Conservation (phyloP, 345 rosid genomes). For the Salix arbutifolia region DNA sequence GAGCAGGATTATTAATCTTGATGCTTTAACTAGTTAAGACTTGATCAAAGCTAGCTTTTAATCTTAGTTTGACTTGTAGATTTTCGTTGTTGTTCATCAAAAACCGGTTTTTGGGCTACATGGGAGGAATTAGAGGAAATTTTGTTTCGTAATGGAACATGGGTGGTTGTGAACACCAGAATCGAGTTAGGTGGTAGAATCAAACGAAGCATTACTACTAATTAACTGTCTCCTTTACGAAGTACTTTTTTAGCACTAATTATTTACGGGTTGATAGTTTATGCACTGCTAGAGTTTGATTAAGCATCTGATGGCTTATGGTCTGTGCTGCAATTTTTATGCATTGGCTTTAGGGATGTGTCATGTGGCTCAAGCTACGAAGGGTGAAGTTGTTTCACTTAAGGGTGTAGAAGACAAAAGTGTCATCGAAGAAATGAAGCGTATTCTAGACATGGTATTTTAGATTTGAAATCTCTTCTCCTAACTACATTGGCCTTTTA, state of each 20-base stretch:
- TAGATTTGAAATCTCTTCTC: not conserved
- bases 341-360: constrained; percentile 46
- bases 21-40: not conserved
- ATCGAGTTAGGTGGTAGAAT: not conserved
- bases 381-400: constrained; percentile 52
- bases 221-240: not conserved
- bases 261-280: not conserved
- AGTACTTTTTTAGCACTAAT: not conserved
- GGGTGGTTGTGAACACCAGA: not conserved
- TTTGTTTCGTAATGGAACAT: not conserved
- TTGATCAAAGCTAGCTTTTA: not conserved
- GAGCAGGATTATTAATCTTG: no score
- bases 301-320: not conserved
- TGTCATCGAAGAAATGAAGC: constrained; percentile 64
- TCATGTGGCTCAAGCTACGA: constrained; percentile 57
- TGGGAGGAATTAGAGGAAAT: not conserved
- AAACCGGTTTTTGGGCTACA: not conserved
- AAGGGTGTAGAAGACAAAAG: constrained; percentile 58
- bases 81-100: not conserved
- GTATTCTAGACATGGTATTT: constrained; percentile 67
- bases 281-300: not conserved
- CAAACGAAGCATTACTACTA: not conserved
- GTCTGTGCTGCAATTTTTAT: not conserved
- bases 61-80: not conserved
- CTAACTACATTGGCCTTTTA: not conserved